These are phyloP conservation scores for Castanea crenata DNA, from an alignment of 306 rosid genomes.

Conservation along the genomic window DNA sequence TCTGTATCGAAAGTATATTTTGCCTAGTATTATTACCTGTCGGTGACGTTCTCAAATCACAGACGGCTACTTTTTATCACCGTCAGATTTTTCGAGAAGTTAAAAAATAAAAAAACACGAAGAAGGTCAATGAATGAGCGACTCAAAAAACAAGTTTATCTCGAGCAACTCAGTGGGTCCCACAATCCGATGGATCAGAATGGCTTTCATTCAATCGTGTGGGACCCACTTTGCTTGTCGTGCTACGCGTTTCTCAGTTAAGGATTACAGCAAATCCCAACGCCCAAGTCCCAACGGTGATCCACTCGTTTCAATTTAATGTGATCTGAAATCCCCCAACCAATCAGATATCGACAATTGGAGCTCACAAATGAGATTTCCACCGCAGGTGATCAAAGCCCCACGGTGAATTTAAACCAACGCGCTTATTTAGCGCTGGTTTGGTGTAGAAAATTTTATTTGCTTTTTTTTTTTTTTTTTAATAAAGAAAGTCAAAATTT, in stretches of 20 bases:
- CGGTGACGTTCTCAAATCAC: constrained; percentile 15
- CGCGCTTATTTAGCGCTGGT: no score
- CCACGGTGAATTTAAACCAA: background rate
- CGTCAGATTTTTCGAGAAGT: constrained; percentile 19
- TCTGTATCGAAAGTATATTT: background rate
- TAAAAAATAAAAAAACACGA: background rate
- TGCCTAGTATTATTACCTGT: constrained; percentile 1
- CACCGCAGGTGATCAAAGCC: background rate
- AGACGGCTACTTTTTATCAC: constrained; percentile 2
- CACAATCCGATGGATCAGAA: constrained; percentile 6
- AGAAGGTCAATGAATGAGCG: background rate
- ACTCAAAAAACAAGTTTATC: constrained; percentile 7
- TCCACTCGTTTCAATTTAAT: constrained; percentile 28
- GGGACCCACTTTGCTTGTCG: constrained; percentile 1
- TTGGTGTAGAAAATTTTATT: no score
- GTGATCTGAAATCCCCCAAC: no score
- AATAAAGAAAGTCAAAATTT: no score
- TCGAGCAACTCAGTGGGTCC: constrained; percentile 12
- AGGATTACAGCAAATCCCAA: background rate
- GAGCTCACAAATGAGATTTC: background rate
- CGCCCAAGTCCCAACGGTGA: constrained; percentile 8
- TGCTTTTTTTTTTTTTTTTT: no score
- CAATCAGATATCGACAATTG: background rate
- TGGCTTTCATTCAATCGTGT: background rate
- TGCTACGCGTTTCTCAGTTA: background rate